These are phyloP conservation scores for Corymbia citriodora DNA, from an alignment of 441 rosid species.

Conservation along the genomic window DNA sequence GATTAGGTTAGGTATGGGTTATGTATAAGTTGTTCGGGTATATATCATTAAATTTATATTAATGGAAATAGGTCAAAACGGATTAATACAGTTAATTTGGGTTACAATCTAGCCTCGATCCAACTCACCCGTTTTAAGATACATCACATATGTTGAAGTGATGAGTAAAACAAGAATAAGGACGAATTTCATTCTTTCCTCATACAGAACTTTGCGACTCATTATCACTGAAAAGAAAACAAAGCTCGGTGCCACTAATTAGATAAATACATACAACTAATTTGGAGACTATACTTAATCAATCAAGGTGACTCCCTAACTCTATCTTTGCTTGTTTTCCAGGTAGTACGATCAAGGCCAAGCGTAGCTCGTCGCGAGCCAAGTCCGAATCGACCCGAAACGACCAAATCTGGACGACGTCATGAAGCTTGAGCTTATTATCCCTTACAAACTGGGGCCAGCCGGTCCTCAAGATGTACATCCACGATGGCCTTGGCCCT, in stretches of 20 bases:
- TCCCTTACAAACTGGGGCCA: background rate
- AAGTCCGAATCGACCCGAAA: background rate
- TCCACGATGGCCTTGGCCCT: background rate
- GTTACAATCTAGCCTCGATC: rapidly evolving
- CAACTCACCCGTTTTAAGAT: rapidly evolving
- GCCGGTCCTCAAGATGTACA: background rate
- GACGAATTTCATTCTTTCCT: background rate
- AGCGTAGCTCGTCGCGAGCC: background rate
- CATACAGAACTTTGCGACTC: background rate
- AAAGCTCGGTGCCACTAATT: background rate
- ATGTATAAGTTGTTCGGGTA: rapidly evolving
- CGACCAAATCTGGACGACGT: background rate
- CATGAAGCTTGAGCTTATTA: background rate
- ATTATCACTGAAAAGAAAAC: background rate
- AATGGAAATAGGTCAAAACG: too few species aligned
- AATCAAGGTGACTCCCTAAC: background rate
- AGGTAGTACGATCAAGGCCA: background rate
- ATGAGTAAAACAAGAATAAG: background rate
- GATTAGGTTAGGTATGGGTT: rapidly evolving
- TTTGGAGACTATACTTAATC: background rate
- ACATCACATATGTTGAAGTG: background rate
- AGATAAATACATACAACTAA: background rate
- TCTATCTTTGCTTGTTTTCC: background rate
- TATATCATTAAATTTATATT: too few species aligned
- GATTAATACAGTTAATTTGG: rapidly evolving